phyloP scores from a whole-genome alignment of 2,329 filamentous ascomycete species.

The Leptographium flavum region DNA sequence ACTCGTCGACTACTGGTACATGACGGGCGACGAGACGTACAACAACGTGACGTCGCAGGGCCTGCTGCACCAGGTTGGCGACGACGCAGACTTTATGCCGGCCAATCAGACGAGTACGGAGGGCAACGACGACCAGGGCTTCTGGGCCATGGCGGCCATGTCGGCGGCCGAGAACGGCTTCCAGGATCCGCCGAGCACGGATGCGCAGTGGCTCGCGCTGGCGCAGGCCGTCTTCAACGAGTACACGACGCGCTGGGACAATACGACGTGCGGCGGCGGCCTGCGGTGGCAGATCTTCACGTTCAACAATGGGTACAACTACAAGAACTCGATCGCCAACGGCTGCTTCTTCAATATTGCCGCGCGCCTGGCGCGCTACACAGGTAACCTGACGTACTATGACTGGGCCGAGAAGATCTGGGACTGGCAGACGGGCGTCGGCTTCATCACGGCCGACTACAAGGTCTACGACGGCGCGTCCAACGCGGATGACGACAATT shows the following conservation, averaged over 20 bases:
- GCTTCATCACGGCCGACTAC: conserved; percentile 41
- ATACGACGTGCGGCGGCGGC: conserved; percentile 52
- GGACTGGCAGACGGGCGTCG: conserved; percentile 43
- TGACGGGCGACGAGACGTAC: conserved; percentile 53
- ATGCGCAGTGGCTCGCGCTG: conserved; percentile 65
- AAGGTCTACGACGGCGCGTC: conserved; percentile 44
- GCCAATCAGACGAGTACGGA: conserved; percentile 44
- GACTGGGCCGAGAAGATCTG: conserved; percentile 62
- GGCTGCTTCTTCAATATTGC: conserved; percentile 57
- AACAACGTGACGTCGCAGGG: conserved; percentile 44
- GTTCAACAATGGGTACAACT: conserved; percentile 57
- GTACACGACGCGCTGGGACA: conserved; percentile 58
- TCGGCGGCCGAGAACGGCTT: conserved; percentile 65
- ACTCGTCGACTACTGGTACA: conserved; percentile 57
- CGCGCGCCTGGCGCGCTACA: conserved; percentile 62
- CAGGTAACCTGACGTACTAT: conserved; percentile 62
- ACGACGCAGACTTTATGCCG: conserved; percentile 51
- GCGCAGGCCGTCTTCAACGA: conserved; percentile 71
- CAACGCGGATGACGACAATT: conserved; percentile 25
- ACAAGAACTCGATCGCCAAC: conserved; percentile 56
- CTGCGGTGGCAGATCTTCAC: conserved; percentile 77
- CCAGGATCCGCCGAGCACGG: conserved; percentile 45
- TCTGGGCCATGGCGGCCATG: conserved; percentile 77
- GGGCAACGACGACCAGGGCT: conserved; percentile 67
- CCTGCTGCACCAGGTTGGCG: conserved; percentile 44